A percentile compares a stretch with the other conserved stretches of the same genome.
Evolutionary conservation across 331 rosid genomes (phyloP).

Genomic region (Malus hybrid): DNA sequence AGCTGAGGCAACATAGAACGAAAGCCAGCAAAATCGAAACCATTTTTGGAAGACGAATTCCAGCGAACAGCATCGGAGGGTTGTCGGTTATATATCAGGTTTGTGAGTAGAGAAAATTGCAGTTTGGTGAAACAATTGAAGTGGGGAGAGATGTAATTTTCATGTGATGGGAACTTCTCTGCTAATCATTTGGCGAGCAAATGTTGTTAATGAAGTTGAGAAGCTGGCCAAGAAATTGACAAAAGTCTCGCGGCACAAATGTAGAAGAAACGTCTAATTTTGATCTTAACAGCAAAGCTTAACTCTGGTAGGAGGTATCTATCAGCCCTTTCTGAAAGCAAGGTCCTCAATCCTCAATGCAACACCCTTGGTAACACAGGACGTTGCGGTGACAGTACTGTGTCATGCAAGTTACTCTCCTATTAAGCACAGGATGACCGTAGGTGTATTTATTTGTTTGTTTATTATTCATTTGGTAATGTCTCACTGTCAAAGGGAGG

Average conservation of each 20-base stretch:
- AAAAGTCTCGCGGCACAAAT: not conserved
- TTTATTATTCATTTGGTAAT: no score
- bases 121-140: conserved; percentile 30
- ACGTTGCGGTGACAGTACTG: fast-evolving
- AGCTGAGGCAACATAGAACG: conserved; percentile 29
- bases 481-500: no score
- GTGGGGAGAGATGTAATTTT: conserved; percentile 48
- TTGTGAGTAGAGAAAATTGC: conserved; percentile 2
- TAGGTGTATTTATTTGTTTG: no score
- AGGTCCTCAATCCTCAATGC: not conserved
- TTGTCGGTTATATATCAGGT: conserved; percentile 16
- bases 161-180: conserved; percentile 41
- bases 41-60: conserved; percentile 33
- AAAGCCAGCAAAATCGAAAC: conserved; percentile 36
- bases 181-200: conserved; percentile 37
- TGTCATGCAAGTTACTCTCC: not conserved
- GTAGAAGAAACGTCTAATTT: conserved; percentile 2
- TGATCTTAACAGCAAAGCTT: conserved; percentile 25
- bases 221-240: not conserved
- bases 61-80: conserved; percentile 2
- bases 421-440: no score
- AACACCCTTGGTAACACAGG: not conserved
- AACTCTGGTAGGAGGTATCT: conserved; percentile 14
- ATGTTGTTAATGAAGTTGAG: not conserved
- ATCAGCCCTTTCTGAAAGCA: conserved; percentile 5